These are phyloP conservation scores for Coniochaeta sp. DNA, from an alignment of 2,329 filamentous ascomycete species.

Conservation along the genomic window DNA sequence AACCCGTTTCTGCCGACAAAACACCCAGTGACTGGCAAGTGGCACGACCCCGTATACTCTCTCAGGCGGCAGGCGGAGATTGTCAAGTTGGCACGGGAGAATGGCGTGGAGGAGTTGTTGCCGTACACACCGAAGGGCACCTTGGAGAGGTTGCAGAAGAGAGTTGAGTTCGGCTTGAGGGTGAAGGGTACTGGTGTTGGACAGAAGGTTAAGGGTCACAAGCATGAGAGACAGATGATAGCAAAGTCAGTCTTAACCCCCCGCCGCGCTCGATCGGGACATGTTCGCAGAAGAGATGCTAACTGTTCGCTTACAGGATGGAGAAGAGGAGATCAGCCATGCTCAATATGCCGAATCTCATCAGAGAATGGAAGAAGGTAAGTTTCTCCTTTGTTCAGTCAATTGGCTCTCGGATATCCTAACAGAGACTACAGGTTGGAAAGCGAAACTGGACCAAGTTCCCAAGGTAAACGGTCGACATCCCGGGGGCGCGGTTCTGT, in stretches of 20 bases:
- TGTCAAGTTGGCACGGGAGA: conserved; percentile 72
- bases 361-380: conserved; percentile 90
- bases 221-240: conserved; percentile 82
- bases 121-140: conserved; percentile 72
- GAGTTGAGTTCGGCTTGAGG: conserved; percentile 71
- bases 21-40: conserved; percentile 71
- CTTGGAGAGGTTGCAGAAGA: conserved; percentile 59
- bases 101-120: conserved; percentile 75
- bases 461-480: conserved; percentile 32
- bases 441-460: conserved; percentile 50
- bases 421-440: conserved; percentile 37
- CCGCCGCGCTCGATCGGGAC: not conserved
- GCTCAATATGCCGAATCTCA: conserved; percentile 88
- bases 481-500: not conserved
- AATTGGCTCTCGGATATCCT: conserved; percentile 16
- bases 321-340: conserved; percentile 87
- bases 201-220: conserved; percentile 90
- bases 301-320: conserved; percentile 46
- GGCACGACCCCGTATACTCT: conserved; percentile 78
- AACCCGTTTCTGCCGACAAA: conserved; percentile 81
- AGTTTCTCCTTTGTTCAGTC: conserved; percentile 19
- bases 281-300: conserved; percentile 15
- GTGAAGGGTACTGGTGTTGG: conserved; percentile 92
- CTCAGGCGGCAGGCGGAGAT: conserved; percentile 84
- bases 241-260: conserved; percentile 47